Evolutionary conservation across 805 yeast genomes (phyloP), one percentile per base, ranked within the genome.

Genomic region (Groenewaldozyma tartarivorans): DNA sequence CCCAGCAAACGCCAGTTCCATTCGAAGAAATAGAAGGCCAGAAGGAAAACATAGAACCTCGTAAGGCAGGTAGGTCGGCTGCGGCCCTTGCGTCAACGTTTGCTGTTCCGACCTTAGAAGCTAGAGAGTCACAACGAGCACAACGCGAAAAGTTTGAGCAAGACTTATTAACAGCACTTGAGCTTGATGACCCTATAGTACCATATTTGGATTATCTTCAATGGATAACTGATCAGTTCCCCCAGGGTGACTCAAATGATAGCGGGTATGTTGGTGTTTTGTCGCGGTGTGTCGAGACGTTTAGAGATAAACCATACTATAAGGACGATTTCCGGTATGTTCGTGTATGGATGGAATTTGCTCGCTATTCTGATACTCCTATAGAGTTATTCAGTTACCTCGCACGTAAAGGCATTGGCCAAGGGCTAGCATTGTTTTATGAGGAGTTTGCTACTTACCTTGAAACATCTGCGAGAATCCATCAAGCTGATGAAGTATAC

Each of bases 321-420:
- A 79, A 77, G 44, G 81, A 88, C 56, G 96, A 90, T 56, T 77
- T 90, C 1, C 62, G 96, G 36, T 87, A 82, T 54, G 59, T 90
- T 38, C 72, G 69, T 46, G 69, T 87, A 1, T 90, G 98, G 96
- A 59, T 88, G 31, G 77, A 76, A 49, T 87, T 85, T 56, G 75
- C 82, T 5, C 72, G 69, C 19, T 77, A 71, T 52, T 71, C 81
- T 1, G 84, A 79, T 45, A 71, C 79, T 13, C 87, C 88, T 0
- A 64, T 75, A 33, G 88, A 81, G 40, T 67, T 83, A 2, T 87
- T 80, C 56, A 67, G 74, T 4, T 86, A 79, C 53, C 65, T 90
- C 60, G 74, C 78, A 33, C 73, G 79, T 45, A 77, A 80, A 47
- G 75, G 71, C 36, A 83, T 90, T 27, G 97, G 95, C 1, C 55